phyloP scores from a whole-genome alignment of 2,329 filamentous ascomycete genomes.

The Cladophialophora psammophila region DNA sequence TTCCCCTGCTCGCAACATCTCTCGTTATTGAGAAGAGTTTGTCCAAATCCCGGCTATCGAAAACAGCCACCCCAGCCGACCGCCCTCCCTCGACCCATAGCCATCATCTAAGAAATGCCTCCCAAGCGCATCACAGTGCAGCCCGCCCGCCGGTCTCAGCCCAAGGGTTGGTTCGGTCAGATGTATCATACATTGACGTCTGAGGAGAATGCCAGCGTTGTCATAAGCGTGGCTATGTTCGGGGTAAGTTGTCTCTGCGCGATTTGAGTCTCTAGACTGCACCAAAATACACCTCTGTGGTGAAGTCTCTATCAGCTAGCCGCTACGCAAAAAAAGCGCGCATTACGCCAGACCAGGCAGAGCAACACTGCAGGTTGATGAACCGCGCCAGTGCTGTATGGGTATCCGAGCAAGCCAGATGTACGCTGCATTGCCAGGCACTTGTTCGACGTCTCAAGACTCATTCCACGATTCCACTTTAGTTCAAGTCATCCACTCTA shows the following conservation, averaged over 20 bases:
- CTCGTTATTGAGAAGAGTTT: neutral
- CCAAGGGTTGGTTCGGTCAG: slow-evolving; percentile 63
- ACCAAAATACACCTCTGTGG: neutral
- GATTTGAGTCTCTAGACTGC: neutral
- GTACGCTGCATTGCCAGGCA: neutral
- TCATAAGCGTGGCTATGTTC: slow-evolving; percentile 72
- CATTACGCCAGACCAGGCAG: neutral
- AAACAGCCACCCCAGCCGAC: neutral
- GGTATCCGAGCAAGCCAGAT: neutral
- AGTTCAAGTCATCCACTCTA: neutral
- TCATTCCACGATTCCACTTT: neutral
- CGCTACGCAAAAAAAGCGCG: neutral
- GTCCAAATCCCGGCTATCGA: neutral
- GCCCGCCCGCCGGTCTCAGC: slow-evolving; percentile 50
- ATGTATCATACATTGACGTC: slow-evolving; percentile 70
- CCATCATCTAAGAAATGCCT: slow-evolving; percentile 60
- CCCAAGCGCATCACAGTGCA: slow-evolving; percentile 66
- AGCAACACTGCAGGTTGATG: neutral
- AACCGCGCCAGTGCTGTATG: neutral
- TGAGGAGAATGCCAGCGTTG: slow-evolving; percentile 72
- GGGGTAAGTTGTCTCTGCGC: slow-evolving; percentile 61
- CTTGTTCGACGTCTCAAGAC: neutral
- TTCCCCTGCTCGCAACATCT: neutral
- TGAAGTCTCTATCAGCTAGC: neutral
- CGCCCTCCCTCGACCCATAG: neutral